phyloP scores from a whole-genome alignment of 2,329 filamentous ascomycete genomes.

The Chrysosporium keratinophilum region DNA sequence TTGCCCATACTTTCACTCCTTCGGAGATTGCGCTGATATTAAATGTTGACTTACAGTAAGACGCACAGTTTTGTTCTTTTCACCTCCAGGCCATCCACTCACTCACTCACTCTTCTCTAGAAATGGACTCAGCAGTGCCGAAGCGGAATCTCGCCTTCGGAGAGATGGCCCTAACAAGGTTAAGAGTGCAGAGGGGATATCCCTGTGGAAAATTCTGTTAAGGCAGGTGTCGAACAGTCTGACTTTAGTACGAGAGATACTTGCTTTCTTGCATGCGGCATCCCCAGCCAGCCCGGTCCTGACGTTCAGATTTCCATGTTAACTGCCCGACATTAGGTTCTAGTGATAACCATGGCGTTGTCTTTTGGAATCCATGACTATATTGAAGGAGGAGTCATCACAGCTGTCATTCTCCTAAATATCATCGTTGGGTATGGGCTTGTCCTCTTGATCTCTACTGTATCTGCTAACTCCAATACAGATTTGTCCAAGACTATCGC shows the following conservation, averaged over 20 bases:
- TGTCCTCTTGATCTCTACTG: neutral
- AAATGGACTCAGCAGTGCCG: constrained; percentile 53
- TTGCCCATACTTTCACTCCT: constrained; percentile 22
- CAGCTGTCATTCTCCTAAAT: constrained; percentile 49
- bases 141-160: constrained; percentile 55
- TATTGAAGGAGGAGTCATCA: constrained; percentile 50
- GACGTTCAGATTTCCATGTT: constrained; percentile 10
- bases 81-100: neutral
- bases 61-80: too few species aligned
- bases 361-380: constrained; percentile 47
- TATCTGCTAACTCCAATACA: constrained; percentile 4
- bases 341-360: constrained; percentile 62
- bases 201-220: constrained; percentile 64
- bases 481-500: constrained; percentile 45
- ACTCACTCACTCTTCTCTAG: constrained; percentile 15
- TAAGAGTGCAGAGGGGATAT: constrained; percentile 60
- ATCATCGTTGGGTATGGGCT: constrained; percentile 41
- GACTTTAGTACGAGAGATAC: constrained; percentile 46
- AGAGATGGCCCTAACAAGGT: constrained; percentile 61
- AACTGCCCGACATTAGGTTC: constrained; percentile 43
- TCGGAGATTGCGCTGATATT: constrained; percentile 18
- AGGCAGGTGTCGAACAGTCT: constrained; percentile 68
- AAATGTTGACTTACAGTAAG: constrained; percentile 21
- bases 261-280: constrained; percentile 13
- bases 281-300: constrained; percentile 13